phyloP scores from a whole-genome alignment of 768 basidiomycete species.

The Xerocomellus intermedius region DNA sequence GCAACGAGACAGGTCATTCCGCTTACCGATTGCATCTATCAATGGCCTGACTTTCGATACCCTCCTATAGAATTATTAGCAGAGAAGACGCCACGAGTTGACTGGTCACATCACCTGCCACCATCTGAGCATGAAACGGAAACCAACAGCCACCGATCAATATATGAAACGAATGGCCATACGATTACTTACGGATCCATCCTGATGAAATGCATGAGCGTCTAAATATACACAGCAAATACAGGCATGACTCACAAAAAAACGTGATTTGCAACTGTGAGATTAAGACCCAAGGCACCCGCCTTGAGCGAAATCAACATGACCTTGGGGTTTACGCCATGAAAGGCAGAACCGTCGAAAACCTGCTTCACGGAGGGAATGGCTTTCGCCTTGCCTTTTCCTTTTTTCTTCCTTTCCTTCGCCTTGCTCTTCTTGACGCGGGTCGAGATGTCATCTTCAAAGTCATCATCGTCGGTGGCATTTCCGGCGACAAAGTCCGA shows the following conservation, averaged over 20 bases:
- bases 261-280: slow-evolving; percentile 88
- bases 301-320: slow-evolving; percentile 88
- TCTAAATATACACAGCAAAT: not conserved
- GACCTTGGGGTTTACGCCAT: slow-evolving; percentile 60
- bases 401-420: slow-evolving; percentile 40
- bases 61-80: slow-evolving; percentile 46
- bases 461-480: slow-evolving; percentile 30
- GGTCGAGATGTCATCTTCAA: slow-evolving; percentile 30
- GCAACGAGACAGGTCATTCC: not conserved
- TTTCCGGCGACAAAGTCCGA: slow-evolving; percentile 36
- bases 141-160: slow-evolving; percentile 13
- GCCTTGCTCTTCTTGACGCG: slow-evolving; percentile 31
- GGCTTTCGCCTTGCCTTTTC: slow-evolving; percentile 35
- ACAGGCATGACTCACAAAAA: slow-evolving; percentile 54
- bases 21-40: slow-evolving; percentile 70
- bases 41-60: slow-evolving; percentile 82
- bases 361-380: slow-evolving; percentile 10
- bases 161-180: slow-evolving; percentile 1
- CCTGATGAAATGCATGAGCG: slow-evolving; percentile 34
- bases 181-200: slow-evolving; percentile 74
- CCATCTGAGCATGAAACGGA: slow-evolving; percentile 47
- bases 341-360: slow-evolving; percentile 22
- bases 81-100: not conserved
- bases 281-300: slow-evolving; percentile 82
- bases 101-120: slow-evolving; percentile 53